These are phyloP conservation scores for Fusarium longipes DNA, from an alignment of 2,329 filamentous ascomycete genomes.

Conservation along the genomic window DNA sequence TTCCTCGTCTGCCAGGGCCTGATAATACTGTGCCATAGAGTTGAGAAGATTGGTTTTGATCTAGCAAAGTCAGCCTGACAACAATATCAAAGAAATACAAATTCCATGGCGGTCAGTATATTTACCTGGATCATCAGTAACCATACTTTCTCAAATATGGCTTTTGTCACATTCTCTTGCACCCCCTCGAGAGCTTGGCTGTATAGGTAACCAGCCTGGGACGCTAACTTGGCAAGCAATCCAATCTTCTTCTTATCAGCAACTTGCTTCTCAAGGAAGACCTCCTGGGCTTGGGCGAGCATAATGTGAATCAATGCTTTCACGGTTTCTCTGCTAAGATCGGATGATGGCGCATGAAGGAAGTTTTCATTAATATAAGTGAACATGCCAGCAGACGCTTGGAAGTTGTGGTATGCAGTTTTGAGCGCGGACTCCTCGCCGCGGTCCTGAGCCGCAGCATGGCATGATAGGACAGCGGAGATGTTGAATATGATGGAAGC, in stretches of 20 bases:
- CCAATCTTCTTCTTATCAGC: constrained; percentile 92
- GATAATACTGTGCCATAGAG: constrained; percentile 92
- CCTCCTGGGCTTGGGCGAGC: constrained; percentile 95
- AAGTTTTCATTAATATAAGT: constrained; percentile 99
- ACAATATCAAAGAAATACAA: not conserved
- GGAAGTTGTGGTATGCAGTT: constrained; percentile 97
- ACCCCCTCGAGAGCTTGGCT: constrained; percentile 87
- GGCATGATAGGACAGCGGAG: constrained; percentile 93
- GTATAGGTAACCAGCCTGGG: constrained; percentile 90
- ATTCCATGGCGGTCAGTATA: not conserved
- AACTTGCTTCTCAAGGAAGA: constrained; percentile 96
- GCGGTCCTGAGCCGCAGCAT: constrained; percentile 92
- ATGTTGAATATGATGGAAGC: constrained; percentile 99
- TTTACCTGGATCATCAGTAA: constrained; percentile 79
- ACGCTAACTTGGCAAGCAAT: constrained; percentile 90
- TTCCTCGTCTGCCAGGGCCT: constrained; percentile 90
- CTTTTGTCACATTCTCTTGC: constrained; percentile 91
- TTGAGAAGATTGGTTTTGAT: constrained; percentile 84
- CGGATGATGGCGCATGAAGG: constrained; percentile 94
- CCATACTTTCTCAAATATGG: constrained; percentile 96
- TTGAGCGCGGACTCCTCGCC: constrained; percentile 94
- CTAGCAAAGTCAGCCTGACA: constrained; percentile 52
- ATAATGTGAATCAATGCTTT: constrained; percentile 93
- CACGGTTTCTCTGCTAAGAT: constrained; percentile 93
- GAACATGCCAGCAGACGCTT: constrained; percentile 98